These are phyloP conservation scores for Cicer judaicum DNA, from an alignment of 306 rosid genomes.

Conservation along the genomic window DNA sequence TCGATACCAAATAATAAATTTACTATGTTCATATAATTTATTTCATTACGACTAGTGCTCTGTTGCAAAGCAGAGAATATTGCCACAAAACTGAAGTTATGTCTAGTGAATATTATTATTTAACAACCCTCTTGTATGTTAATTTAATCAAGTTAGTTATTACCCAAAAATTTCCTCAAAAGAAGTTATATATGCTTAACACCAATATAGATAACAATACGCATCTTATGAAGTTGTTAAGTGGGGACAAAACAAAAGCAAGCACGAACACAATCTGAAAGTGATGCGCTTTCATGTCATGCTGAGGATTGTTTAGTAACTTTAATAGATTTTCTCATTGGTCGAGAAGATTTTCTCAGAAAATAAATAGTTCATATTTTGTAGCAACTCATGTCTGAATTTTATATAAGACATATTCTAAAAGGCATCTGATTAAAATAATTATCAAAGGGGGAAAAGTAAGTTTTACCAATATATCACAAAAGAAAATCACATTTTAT, in stretches of 20 bases:
- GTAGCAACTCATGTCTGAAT: background rate
- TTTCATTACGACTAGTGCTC: slow-evolving; percentile 16
- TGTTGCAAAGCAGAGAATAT: slow-evolving; percentile 20
- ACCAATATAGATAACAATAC: background rate
- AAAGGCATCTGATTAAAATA: slow-evolving; percentile 30
- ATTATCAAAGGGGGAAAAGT: background rate
- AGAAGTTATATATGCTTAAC: slow-evolving; percentile 39
- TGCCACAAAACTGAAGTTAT: slow-evolving; percentile 37
- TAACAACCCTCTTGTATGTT: slow-evolving; percentile 31
- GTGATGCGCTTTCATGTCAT: slow-evolving; percentile 44
- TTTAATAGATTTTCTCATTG: slow-evolving; percentile 48
- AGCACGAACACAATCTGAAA: slow-evolving; percentile 37
- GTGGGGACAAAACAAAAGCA: slow-evolving; percentile 16
- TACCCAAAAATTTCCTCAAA: slow-evolving; percentile 45
- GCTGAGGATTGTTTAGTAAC: slow-evolving; percentile 49
- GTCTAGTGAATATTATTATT: slow-evolving; percentile 36
- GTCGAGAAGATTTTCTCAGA: slow-evolving; percentile 48
- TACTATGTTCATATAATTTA: slow-evolving; percentile 1
- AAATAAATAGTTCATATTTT: background rate
- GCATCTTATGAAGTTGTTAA: slow-evolving; percentile 36
- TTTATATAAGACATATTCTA: slow-evolving; percentile 31
- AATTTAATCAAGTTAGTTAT: slow-evolving; percentile 28
- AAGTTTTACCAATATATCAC: background rate
- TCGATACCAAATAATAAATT: background rate
- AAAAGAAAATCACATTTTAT: no score